A percentile compares a stretch with the other conserved stretches of the same genome.
phyloP scores from a whole-genome alignment of 1,139 yeast genomes.

The Ogataea hybrid region DNA sequence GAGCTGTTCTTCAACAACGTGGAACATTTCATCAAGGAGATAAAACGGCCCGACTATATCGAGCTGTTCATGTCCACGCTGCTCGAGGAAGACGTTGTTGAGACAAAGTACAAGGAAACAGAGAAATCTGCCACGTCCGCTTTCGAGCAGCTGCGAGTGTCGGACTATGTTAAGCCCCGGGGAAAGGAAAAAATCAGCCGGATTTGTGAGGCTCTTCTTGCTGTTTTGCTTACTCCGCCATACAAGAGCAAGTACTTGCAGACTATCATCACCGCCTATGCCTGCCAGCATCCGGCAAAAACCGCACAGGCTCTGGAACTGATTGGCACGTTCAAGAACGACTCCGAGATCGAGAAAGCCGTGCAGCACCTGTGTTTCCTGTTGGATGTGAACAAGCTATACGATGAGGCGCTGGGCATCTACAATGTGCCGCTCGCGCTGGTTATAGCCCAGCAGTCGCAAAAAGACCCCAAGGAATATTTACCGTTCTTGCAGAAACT shows the following conservation, averaged over 20 bases:
- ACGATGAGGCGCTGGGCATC: constrained; percentile 74
- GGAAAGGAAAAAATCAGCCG: constrained; percentile 65
- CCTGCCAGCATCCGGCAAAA: constrained; percentile 88
- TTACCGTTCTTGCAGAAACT: constrained; percentile 85
- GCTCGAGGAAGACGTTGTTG: constrained; percentile 81
- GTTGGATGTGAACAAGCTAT: constrained; percentile 83
- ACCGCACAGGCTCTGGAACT: constrained; percentile 68
- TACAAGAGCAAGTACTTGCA: constrained; percentile 64
- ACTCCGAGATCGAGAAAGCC: constrained; percentile 55
- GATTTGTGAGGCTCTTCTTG: constrained; percentile 70
- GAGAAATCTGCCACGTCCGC: not conserved
- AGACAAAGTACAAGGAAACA: constrained; percentile 82
- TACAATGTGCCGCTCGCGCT: constrained; percentile 82
- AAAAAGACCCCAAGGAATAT: constrained; percentile 96
- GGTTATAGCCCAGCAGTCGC: constrained; percentile 90
- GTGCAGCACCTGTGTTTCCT: constrained; percentile 86
- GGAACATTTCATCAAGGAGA: constrained; percentile 67
- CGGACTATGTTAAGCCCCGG: constrained; percentile 6
- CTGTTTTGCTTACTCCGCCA: constrained; percentile 51
- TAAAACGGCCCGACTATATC: constrained; percentile 69
- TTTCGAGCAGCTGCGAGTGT: constrained; percentile 4
- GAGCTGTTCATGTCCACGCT: constrained; percentile 87
- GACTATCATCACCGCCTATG: constrained; percentile 85
- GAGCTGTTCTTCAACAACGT: constrained; percentile 60
- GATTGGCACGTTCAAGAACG: constrained; percentile 49